Evolutionary conservation across 805 yeast genomes (phyloP).

Genomic region (Sporopachydermia quercuum): DNA sequence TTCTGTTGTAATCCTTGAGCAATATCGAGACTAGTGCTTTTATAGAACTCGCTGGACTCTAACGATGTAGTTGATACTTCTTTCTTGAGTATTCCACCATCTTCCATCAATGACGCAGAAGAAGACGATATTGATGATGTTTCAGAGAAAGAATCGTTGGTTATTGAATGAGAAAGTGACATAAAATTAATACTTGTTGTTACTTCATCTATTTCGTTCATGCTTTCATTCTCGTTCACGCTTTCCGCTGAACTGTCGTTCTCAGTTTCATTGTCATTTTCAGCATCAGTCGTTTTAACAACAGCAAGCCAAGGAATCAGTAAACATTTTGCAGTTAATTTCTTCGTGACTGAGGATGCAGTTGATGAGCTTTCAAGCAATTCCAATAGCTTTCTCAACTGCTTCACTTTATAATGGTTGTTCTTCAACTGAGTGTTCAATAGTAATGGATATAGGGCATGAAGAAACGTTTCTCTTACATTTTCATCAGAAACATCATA

Average conservation of each 20-base stretch:
- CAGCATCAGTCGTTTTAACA: not conserved
- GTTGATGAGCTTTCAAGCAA: constrained; percentile 22
- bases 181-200: too few species aligned
- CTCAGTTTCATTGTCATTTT: not conserved
- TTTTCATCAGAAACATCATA: constrained; percentile 46
- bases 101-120: not conserved
- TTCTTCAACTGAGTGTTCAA: constrained; percentile 44
- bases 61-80: not conserved
- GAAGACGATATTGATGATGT: not conserved
- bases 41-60: not conserved
- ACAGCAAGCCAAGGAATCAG: not conserved
- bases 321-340: not conserved
- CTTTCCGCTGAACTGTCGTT: too few species aligned
- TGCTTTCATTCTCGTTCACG: not conserved
- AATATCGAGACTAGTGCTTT: too few species aligned
- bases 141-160: not conserved
- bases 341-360: not conserved
- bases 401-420: constrained; percentile 43
- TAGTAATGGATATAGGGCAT: constrained; percentile 61
- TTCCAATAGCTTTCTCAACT: constrained; percentile 33
- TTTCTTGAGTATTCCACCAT: not conserved
- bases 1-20: too few species aligned
- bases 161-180: not conserved
- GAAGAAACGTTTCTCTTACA: constrained; percentile 52
- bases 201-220: not conserved